Percentiles rank a stretch among this genome's conserved stretches.
phyloP scores from a whole-genome alignment of 306 rosid species.

The Cicer judaicum region DNA sequence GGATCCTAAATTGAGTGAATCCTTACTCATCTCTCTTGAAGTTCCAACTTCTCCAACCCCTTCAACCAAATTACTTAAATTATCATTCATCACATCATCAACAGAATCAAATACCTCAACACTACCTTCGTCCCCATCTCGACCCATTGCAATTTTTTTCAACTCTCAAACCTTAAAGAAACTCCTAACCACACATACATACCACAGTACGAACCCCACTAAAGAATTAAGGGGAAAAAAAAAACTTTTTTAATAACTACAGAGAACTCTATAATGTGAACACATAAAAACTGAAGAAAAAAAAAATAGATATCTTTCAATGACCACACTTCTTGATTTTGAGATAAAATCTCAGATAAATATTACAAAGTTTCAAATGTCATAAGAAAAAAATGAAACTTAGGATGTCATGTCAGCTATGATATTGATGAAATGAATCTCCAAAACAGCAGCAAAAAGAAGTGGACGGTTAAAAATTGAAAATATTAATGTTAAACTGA shows the following conservation, averaged over 20 bases:
- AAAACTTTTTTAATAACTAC: conserved; percentile 2
- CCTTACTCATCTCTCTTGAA: conserved; percentile 40
- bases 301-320: conserved; percentile 39
- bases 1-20: conserved; percentile 37
- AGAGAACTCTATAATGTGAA: conserved; percentile 50
- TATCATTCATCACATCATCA: conserved; percentile 48
- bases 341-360: conserved; percentile 27
- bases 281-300: conserved; percentile 36
- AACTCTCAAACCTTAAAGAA: conserved; percentile 44
- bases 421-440: conserved; percentile 39
- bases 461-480: neutral
- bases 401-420: conserved; percentile 23
- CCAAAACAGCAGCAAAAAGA: conserved; percentile 43
- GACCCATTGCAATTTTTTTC: conserved; percentile 58
- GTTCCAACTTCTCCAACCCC: conserved; percentile 50
- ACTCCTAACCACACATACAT: conserved; percentile 30
- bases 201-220: conserved; percentile 38
- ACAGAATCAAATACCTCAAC: conserved; percentile 51
- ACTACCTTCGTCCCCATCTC: conserved; percentile 36
- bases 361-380: conserved; percentile 22
- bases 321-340: conserved; percentile 49
- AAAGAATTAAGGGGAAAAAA: neutral
- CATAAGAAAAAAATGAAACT: conserved; percentile 2
- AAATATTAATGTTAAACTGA: neutral
- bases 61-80: conserved; percentile 49